Evolutionary conservation across 2,329 filamentous ascomycete genomes (phyloP), one percentile per base, ranked within the genome.

Genomic region (Hypoxylon sp.): DNA sequence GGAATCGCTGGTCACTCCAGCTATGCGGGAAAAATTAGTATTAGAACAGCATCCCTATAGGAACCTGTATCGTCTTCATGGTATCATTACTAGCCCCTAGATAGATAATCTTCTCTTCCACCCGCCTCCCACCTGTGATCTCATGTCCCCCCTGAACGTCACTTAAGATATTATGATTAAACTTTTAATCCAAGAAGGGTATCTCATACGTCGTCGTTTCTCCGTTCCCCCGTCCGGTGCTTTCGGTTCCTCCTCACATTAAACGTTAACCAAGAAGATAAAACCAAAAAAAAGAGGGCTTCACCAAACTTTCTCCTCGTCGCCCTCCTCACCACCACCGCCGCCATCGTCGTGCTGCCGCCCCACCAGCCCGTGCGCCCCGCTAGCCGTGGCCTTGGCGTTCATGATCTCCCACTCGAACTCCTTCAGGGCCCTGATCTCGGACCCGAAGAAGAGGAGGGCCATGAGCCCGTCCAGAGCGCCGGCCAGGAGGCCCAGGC

Each of bases 371-470:
- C 72, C 70, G 12, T 71, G 69, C 2, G 68, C 69, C 1, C 78
- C 78, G 3, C 73, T 75, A 20, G 79, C 79, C 3, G 78, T 73
- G 0, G 80, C 79, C 67, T 80, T 89, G 11, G 90, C 90, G 75
- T 91, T 94, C 52, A 81, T 82, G 24, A 98, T 89, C 78, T 99
- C 96, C 91, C 93, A 97, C 76, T 96, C 89, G 79, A 98, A 98
- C 81, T 99, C 96, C 73, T 88, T 90, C 57, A 99, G 80, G 3
- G 91, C 90, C 62, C 93, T 85, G 63, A 97, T 79, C 80, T 99
- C 96, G 65, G 89, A 89, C 9, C 91, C 89, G 62, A 97, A 90
- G 77, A 99, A 99, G 50, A 98, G 78, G 0, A 96, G 85, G 0
- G 93, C 91, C 76, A 98, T 92, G 40, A 98, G 79, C 0, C 95